Conservation (phyloP, 768 basidiomycete genomes). For the Tricholoma sp. region DNA sequence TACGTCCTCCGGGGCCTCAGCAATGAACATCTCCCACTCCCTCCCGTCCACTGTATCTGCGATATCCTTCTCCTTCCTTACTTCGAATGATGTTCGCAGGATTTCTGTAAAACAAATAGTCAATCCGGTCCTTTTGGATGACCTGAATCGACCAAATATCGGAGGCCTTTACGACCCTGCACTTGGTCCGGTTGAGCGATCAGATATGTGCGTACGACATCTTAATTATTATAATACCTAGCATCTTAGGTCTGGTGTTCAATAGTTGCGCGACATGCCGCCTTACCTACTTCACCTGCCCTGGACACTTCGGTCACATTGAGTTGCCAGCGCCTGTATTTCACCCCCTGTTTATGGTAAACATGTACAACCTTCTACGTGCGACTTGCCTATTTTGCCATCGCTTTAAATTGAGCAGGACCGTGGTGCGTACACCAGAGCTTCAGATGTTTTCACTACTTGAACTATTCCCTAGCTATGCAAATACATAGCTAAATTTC, state of each 20-base stretch:
- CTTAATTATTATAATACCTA: neutral
- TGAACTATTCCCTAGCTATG: conserved; percentile 45
- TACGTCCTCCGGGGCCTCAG: neutral
- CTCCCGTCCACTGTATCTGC: conserved; percentile 80
- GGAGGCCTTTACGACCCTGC: conserved; percentile 95
- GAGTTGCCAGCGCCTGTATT: conserved; percentile 93
- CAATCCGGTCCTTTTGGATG: conserved; percentile 90
- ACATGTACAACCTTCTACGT: conserved; percentile 83
- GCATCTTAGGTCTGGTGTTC: conserved; percentile 9
- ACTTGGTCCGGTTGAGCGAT: conserved; percentile 82
- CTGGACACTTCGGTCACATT: conserved; percentile 98
- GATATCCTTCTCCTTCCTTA: conserved; percentile 90
- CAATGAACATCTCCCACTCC: conserved; percentile 89
- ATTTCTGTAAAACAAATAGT: conserved; percentile 98
- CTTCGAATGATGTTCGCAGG: conserved; percentile 79
- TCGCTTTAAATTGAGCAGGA: conserved; percentile 73
- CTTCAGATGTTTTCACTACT: neutral
- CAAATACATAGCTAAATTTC: conserved; percentile 83
- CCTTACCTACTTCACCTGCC: conserved; percentile 90
- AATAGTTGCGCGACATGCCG: conserved; percentile 89
- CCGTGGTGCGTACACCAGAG: conserved; percentile 44
- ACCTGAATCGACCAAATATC: conserved; percentile 84
- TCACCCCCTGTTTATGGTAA: conserved; percentile 93
- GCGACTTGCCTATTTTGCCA: conserved; percentile 94
- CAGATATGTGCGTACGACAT: conserved; percentile 73